Conservation (phyloP, 108 stramenopile genomes). For the Stephanodiscus triporus region DNA sequence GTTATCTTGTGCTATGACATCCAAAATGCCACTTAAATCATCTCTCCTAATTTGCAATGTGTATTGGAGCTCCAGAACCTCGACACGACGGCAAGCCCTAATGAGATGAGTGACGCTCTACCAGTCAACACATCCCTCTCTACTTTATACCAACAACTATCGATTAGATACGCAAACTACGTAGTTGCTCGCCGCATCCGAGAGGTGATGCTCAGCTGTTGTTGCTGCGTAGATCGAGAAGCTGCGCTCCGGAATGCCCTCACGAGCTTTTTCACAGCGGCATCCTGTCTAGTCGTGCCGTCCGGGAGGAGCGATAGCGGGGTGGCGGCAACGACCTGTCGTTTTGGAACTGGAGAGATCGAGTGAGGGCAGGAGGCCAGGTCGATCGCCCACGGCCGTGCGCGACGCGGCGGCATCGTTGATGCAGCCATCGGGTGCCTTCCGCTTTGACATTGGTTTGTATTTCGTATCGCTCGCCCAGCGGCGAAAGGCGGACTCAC, state of each 20-base stretch:
- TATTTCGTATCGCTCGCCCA: no score
- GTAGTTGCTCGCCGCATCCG: not conserved
- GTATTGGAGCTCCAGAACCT: conserved; percentile 22
- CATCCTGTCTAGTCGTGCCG: not conserved
- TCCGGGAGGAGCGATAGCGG: not conserved
- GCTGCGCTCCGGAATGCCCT: conserved; percentile 26
- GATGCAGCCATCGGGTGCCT: no score
- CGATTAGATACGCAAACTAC: conserved; percentile 29
- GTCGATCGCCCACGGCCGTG: not conserved
- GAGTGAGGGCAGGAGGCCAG: not conserved
- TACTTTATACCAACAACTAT: not conserved
- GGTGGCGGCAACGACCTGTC: not conserved
- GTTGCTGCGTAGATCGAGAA: conserved; percentile 15
- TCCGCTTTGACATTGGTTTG: no score
- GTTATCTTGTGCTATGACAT: conserved; percentile 6
- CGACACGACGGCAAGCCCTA: conserved; percentile 15
- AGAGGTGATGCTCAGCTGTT: conserved; percentile 19
- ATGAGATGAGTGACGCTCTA: conserved; percentile 21
- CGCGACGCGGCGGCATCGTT: no score
- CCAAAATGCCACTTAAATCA: conserved; percentile 4
- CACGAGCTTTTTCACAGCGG: conserved; percentile 19
- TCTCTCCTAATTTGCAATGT: not conserved
- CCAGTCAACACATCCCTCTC: conserved; percentile 9
- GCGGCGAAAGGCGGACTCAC: no score
- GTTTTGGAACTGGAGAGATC: conserved; percentile 9